phyloP scores from a whole-genome alignment of 768 basidiomycete genomes.

The Tulasnella sp. region DNA sequence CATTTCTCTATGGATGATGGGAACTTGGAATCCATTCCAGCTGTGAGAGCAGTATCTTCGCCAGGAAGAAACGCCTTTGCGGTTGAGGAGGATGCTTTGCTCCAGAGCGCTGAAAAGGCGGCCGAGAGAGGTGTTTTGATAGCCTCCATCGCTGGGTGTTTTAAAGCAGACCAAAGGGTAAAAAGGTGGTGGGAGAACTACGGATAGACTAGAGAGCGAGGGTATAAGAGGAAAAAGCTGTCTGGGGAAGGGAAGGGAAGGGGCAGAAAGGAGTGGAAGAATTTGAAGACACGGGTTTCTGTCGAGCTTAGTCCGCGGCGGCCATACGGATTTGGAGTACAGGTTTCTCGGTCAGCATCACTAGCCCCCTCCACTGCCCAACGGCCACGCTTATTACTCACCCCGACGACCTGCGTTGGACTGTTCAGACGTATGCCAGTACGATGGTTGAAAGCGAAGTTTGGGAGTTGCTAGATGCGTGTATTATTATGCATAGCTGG shows the following conservation, averaged over 20 bases:
- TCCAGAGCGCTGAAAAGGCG: constrained; percentile 5
- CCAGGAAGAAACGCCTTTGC: constrained; percentile 21
- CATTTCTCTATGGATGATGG: constrained; percentile 45
- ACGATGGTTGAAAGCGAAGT: not conserved
- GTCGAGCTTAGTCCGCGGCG: constrained; percentile 10
- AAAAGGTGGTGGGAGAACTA: not conserved
- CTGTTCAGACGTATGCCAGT: not conserved
- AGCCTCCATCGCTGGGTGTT: constrained; percentile 18
- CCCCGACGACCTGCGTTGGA: not conserved
- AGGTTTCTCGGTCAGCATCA: not conserved
- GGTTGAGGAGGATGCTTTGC: constrained; percentile 2
- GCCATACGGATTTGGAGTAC: not conserved
- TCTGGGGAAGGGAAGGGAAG: not conserved
- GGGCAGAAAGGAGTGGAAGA: not conserved
- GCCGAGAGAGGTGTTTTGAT: constrained; percentile 25
- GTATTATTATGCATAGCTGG: not conserved
- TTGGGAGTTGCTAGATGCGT: not conserved
- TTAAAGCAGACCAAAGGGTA: not conserved
- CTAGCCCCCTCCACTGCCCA: not conserved
- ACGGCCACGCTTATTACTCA: not conserved
- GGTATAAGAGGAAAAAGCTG: not conserved
- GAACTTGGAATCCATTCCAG: not conserved
- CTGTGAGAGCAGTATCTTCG: constrained; percentile 18
- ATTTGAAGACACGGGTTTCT: constrained; percentile 7
- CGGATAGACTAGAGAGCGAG: not conserved